Percentiles rank a stretch among this genome's conserved stretches.
phyloP scores from a whole-genome alignment of 2,329 filamentous ascomycete species.

The Zalaria obscura region DNA sequence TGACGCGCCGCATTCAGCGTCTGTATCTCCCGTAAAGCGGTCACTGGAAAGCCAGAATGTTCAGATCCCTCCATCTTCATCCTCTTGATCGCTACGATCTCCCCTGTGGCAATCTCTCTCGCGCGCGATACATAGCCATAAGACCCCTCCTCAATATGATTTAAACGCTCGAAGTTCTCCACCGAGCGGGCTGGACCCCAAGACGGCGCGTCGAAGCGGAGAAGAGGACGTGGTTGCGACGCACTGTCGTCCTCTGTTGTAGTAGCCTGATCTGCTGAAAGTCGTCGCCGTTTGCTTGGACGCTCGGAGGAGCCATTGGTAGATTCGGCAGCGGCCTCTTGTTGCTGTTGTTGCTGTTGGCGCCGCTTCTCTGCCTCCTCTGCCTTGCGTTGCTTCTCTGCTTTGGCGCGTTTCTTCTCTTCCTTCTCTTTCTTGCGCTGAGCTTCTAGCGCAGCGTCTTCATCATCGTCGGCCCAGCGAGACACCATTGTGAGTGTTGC shows the following conservation, averaged over 20 bases:
- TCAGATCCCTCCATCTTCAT: conserved; percentile 60
- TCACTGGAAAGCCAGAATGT: conserved; percentile 62
- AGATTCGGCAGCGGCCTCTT: conserved; percentile 11
- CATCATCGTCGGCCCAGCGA: conserved; percentile 76
- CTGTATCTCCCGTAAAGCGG: conserved; percentile 84
- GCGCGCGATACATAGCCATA: conserved; percentile 91
- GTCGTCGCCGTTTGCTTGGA: conserved; percentile 46
- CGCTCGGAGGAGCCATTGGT: conserved; percentile 15
- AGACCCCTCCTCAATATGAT: conserved; percentile 93
- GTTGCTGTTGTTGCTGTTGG: conserved; percentile 19
- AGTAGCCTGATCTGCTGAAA: conserved; percentile 36
- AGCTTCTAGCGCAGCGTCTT: conserved; percentile 61
- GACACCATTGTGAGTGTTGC: conserved; percentile 33
- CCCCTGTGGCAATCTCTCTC: conserved; percentile 55
- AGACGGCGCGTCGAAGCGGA: conserved; percentile 54
- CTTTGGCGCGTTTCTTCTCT: conserved; percentile 73
- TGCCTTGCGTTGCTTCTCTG: conserved; percentile 60
- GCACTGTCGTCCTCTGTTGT: conserved; percentile 12
- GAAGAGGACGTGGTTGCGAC: conserved; percentile 37
- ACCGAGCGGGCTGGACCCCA: conserved; percentile 67
- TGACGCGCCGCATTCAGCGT: conserved; percentile 71
- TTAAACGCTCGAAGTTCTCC: conserved; percentile 80
- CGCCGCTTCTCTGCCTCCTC: conserved; percentile 35
- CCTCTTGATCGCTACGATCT: conserved; percentile 83
- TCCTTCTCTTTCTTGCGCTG: conserved; percentile 71